Conservation (phyloP, 108 stramenopile species). For the Stephanodiscus triporus region DNA sequence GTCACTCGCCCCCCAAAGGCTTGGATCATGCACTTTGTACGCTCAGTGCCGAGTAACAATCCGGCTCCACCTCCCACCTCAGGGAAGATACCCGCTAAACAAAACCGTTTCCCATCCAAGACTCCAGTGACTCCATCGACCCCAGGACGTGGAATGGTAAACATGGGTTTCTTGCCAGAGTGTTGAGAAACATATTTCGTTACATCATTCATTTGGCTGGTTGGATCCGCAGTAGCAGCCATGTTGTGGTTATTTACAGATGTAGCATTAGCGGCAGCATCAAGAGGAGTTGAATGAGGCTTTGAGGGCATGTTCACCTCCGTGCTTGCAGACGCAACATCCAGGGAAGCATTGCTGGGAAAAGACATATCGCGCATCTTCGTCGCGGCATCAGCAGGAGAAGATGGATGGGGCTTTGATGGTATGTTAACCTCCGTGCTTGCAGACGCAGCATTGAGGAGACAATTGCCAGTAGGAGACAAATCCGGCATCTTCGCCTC, state of each 20-base stretch:
- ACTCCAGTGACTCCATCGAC: conserved; percentile 38
- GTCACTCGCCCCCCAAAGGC: conserved; percentile 53
- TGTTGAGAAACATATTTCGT: neutral
- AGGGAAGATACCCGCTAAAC: conserved; percentile 63
- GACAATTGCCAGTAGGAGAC: too few species aligned
- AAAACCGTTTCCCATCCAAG: conserved; percentile 52
- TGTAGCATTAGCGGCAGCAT: conserved; percentile 3
- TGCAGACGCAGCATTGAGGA: too few species aligned
- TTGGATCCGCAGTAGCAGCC: neutral
- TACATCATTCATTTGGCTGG: neutral
- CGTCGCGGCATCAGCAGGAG: too few species aligned
- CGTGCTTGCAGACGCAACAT: too few species aligned
- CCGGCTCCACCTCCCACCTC: conserved; percentile 63
- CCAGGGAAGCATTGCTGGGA: too few species aligned
- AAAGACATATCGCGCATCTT: too few species aligned
- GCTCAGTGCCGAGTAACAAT: conserved; percentile 49
- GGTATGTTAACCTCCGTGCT: too few species aligned
- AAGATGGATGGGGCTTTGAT: too few species aligned
- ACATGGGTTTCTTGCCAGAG: conserved; percentile 33
- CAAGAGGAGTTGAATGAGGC: too few species aligned
- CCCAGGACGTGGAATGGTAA: conserved; percentile 57
- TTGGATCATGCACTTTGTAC: conserved; percentile 47
- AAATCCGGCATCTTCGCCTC: too few species aligned
- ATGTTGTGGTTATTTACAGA: neutral
- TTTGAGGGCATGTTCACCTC: too few species aligned